phyloP scores from a whole-genome alignment of 2,329 filamentous ascomycete genomes.

The Phialophora verrucosa region DNA sequence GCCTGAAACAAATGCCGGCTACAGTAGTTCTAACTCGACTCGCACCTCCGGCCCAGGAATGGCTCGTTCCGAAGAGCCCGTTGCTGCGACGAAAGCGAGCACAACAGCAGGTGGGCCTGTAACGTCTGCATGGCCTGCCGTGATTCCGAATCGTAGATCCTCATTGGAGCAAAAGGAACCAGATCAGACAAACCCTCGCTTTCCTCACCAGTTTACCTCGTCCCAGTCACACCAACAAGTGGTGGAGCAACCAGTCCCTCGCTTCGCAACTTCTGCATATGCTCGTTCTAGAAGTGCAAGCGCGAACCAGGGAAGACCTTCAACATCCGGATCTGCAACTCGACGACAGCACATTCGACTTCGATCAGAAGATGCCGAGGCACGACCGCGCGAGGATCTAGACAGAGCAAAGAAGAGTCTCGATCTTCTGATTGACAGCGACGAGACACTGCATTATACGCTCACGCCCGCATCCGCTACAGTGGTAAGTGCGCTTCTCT shows the following conservation, averaged over 20 bases:
- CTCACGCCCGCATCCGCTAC: conserved; percentile 80
- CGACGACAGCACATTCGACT: conserved; percentile 36
- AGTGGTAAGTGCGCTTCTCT: conserved; percentile 61
- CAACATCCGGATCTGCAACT: conserved; percentile 31
- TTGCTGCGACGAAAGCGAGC: background rate
- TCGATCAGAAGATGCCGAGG: conserved; percentile 34
- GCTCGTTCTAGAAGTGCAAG: conserved; percentile 33
- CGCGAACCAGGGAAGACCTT: conserved; percentile 29
- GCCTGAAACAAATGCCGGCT: conserved; percentile 4
- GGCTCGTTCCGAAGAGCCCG: conserved; percentile 9
- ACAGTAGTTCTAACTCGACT: conserved; percentile 16
- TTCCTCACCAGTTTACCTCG: conserved; percentile 24
- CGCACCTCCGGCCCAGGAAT: conserved; percentile 12
- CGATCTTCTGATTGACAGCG: conserved; percentile 79
- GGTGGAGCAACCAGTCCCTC: conserved; percentile 11
- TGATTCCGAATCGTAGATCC: conserved; percentile 23
- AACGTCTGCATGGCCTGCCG: conserved; percentile 27
- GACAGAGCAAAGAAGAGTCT: conserved; percentile 69
- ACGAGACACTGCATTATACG: conserved; percentile 82
- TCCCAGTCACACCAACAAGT: conserved; percentile 17
- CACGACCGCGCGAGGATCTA: conserved; percentile 38
- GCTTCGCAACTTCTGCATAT: conserved; percentile 24
- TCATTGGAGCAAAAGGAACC: conserved; percentile 21
- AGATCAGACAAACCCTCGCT: conserved; percentile 17
- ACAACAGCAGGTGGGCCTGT: conserved; percentile 5